Conservation (phyloP, 345 rosid genomes). For the Garcia nutans region DNA sequence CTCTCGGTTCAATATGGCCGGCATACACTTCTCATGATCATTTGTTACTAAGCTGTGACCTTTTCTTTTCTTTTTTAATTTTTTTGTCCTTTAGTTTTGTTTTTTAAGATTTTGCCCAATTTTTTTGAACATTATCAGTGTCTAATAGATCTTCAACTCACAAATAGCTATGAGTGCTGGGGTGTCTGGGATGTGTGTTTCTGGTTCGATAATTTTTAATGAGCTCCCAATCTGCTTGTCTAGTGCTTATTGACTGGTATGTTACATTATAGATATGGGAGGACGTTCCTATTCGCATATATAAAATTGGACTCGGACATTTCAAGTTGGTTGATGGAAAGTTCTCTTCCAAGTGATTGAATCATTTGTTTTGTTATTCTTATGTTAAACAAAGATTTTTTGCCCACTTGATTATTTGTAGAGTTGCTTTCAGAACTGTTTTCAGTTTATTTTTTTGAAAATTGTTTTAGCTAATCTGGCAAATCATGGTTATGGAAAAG, state of each 20-base stretch:
- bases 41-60: too few species aligned
- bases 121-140: too few species aligned
- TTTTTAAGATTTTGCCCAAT: too few species aligned
- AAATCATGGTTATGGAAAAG: too few species aligned
- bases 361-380: slow-evolving; percentile 17
- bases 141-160: too few species aligned
- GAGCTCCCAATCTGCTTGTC: not conserved
- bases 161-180: slow-evolving; percentile 99
- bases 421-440: too few species aligned
- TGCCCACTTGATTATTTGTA: not conserved
- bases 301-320: slow-evolving; percentile 84
- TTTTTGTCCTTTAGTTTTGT: too few species aligned
- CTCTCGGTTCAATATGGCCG: slow-evolving; percentile 80
- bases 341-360: slow-evolving; percentile 79
- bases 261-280: slow-evolving; percentile 76
- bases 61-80: too few species aligned
- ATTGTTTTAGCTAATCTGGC: too few species aligned
- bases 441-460: too few species aligned
- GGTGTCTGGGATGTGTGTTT: slow-evolving; percentile 96
- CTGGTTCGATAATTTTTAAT: slow-evolving; percentile 20
- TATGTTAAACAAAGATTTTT: not conserved
- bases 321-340: slow-evolving; percentile 97
- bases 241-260: slow-evolving; percentile 4
- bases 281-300: slow-evolving; percentile 79
- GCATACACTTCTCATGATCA: slow-evolving; percentile 66